These are phyloP conservation scores for Citeromyces siamensis DNA, from an alignment of 1,139 yeast genomes.

Conservation along the genomic window DNA sequence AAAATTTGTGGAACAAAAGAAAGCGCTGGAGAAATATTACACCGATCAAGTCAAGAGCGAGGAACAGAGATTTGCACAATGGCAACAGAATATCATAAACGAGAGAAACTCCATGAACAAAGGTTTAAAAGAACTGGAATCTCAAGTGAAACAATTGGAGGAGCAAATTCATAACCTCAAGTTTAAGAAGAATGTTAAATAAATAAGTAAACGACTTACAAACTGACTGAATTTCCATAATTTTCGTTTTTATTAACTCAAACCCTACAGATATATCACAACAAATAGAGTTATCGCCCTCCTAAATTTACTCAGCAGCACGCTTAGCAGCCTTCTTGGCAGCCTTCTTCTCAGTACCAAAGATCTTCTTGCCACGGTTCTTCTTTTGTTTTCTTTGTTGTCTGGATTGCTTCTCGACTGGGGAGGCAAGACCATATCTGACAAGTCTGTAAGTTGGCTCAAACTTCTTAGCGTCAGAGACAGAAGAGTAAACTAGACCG, in stretches of 20 bases:
- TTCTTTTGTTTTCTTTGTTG: slow-evolving; percentile 99
- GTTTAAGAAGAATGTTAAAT: slow-evolving; percentile 27
- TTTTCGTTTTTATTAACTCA: slow-evolving; percentile 4
- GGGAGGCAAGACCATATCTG: slow-evolving; percentile 95
- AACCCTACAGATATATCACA: slow-evolving; percentile 7
- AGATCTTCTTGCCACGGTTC: slow-evolving; percentile 99
- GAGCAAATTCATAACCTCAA: slow-evolving; percentile 63
- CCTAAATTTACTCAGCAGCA: slow-evolving; percentile 20
- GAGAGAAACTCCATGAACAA: slow-evolving; percentile 91
- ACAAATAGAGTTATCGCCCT: slow-evolving; percentile 2
- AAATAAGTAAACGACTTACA: background rate
- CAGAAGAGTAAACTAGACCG: slow-evolving; percentile 98
- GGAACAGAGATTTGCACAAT: slow-evolving; percentile 93
- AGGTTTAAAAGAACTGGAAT: slow-evolving; percentile 83
- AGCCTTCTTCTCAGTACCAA: slow-evolving; percentile 95
- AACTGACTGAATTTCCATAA: background rate
- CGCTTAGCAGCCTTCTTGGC: slow-evolving; percentile 84
- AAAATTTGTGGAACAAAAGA: slow-evolving; percentile 92
- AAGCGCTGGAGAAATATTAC: slow-evolving; percentile 83
- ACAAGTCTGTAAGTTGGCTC: slow-evolving; percentile 99
- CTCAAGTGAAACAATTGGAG: slow-evolving; percentile 56
- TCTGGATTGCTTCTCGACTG: slow-evolving; percentile 97
- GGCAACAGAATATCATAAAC: slow-evolving; percentile 93
- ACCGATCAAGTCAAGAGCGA: slow-evolving; percentile 98
- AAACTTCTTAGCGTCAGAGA: slow-evolving; percentile 95